phyloP scores from a whole-genome alignment of 192 early-diverging fungal species.

The Backusella australiensis region DNA sequence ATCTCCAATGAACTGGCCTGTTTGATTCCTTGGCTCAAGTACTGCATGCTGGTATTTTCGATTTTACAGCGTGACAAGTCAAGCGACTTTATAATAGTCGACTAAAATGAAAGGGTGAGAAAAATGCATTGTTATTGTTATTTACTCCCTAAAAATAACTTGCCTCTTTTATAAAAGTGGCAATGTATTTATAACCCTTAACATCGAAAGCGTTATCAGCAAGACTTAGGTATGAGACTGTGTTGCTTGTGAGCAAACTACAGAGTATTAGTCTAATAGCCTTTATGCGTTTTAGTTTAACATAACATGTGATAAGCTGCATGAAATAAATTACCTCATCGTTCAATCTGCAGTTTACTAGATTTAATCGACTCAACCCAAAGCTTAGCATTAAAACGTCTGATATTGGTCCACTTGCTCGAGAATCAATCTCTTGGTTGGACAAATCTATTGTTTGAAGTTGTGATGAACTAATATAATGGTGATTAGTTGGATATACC shows the following conservation, averaged over 20 bases:
- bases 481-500: background rate
- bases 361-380: constrained; percentile 60
- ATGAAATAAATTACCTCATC: constrained; percentile 52
- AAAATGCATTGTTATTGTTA: background rate
- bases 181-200: constrained; percentile 73
- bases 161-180: constrained; percentile 70
- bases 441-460: constrained; percentile 28
- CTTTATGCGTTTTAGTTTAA: constrained; percentile 28
- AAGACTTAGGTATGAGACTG: constrained; percentile 60
- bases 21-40: constrained; percentile 7
- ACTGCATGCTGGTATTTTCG: constrained; percentile 4
- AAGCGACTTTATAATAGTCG: constrained; percentile 8
- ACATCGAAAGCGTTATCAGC: constrained; percentile 64
- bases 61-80: constrained; percentile 1
- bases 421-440: constrained; percentile 45
- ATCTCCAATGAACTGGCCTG: background rate
- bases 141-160: background rate
- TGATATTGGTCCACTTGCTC: constrained; percentile 64
- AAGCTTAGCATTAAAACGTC: constrained; percentile 76
- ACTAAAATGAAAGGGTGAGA: constrained; percentile 17
- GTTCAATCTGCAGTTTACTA: constrained; percentile 70
- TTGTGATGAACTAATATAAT: constrained; percentile 6
- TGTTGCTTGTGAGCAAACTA: constrained; percentile 67
- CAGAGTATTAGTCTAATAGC: constrained; percentile 60
- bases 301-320: background rate